Conservation (phyloP, 257 asterid genomes). For the Haberlea rhodopensis region DNA sequence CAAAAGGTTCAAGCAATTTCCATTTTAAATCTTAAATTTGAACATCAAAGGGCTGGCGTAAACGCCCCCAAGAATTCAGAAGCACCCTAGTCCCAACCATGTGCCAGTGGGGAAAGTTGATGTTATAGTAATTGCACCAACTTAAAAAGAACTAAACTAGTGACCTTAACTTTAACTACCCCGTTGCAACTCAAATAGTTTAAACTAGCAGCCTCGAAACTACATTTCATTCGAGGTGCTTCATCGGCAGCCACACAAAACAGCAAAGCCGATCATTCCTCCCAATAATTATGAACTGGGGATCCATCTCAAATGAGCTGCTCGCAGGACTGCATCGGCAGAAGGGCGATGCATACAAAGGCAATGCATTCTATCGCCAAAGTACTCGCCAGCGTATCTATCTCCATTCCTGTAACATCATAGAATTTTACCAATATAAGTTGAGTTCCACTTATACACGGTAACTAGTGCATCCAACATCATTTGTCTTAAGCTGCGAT, state of each 20-base stretch:
- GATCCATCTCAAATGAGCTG: neutral
- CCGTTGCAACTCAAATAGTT: no score
- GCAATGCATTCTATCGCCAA: slow-evolving; percentile 51
- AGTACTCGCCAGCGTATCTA: slow-evolving; percentile 44
- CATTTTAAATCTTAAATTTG: neutral
- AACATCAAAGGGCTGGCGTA: no score
- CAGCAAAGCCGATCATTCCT: no score
- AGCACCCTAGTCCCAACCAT: no score
- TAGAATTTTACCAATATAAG: neutral
- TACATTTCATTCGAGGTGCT: neutral
- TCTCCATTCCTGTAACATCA: slow-evolving; percentile 40
- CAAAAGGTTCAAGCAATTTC: neutral
- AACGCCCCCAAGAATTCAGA: no score
- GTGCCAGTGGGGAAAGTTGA: no score
- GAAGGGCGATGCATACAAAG: slow-evolving; percentile 34
- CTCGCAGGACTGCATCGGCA: neutral
- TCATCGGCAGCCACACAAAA: neutral
- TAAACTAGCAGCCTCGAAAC: no score
- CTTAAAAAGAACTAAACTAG: no score
- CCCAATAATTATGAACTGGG: neutral
- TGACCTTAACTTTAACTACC: no score
- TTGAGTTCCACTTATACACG: neutral
- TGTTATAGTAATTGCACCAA: no score
- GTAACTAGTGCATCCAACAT: neutral
- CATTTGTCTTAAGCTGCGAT: neutral